Base-by-base conservation (phyloP, 768 basidiomycete genomes). In the Boletellus emodensis region DNA sequence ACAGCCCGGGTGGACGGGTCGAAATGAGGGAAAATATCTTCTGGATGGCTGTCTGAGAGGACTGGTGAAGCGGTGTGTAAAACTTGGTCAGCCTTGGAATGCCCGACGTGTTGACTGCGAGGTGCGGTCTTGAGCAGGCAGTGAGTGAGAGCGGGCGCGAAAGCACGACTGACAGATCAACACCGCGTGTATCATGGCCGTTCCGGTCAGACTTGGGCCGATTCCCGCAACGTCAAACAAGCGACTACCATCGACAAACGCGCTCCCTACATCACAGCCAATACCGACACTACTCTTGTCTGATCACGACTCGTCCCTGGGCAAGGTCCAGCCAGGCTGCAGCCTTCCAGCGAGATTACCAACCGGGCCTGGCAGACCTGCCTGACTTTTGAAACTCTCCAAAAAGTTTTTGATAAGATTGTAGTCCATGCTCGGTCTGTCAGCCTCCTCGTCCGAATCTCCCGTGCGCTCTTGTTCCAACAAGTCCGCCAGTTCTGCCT, bases 401-500 rank as follows among this genome's bases (percentile, higher is more conserved):
- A 98, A 69, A 68, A 99, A 94, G 67, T 96, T 95, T 71, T 92
- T 95, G 74, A 98, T 95, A 61, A 98, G 71, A 58, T 84, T 84
- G 68, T 94, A 96, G 66, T 99, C 92, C 62, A 81, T 75, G 34
- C 75, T 69, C n/a, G 58, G 64, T 22, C 69, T 72, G 11, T 72
- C 72, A 3, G 71, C 74, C 26, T 74, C 80, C 20, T 77, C 82
- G n/a, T 82, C 81, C 12, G 77, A 81, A 7, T 75, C 80, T 60
- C 61, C 75, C 38, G 1, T 20, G 58, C 79, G 62, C 43, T 64
- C 72, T 49, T 58, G 61, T 65, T 83, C 81, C 41, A 95, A 67
- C 0, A 83, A 74, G 9, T 76, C 78, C 35, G 75, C 77, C 8
- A 96, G 75, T 62, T 99, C 96, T 2, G 84, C 82, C 51, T 94